Evolutionary conservation across 164 flowering plant species (phyloP).

Genomic region (Berberis thunbergii): DNA sequence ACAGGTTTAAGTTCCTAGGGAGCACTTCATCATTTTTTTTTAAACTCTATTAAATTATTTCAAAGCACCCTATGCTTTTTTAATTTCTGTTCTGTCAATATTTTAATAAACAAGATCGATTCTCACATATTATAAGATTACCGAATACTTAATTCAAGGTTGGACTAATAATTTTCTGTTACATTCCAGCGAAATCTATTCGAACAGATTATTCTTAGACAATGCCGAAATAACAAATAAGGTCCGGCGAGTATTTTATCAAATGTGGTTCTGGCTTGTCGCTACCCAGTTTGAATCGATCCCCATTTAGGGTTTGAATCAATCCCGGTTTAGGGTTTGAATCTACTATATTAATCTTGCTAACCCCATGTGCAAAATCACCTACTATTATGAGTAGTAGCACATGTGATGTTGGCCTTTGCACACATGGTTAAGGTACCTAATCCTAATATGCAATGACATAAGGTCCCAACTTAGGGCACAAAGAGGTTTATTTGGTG

Average conservation of each 20-base stretch:
- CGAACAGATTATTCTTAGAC: no score
- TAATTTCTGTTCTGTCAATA: no score
- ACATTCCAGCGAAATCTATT: no score
- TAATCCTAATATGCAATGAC: not conserved
- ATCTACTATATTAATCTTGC: not conserved
- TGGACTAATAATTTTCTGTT: not conserved
- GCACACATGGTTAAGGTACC: slow-evolving; percentile 5
- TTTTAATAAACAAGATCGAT: no score
- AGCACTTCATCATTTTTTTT: not conserved
- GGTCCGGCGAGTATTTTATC: no score
- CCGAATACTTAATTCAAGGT: not conserved
- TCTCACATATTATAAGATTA: not conserved
- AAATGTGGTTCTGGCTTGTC: no score
- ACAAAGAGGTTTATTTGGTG: no score
- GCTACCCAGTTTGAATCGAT: no score
- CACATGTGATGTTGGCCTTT: slow-evolving; percentile 1
- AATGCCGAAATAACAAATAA: no score
- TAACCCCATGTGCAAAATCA: slow-evolving; percentile 7
- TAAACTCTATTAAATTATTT: not conserved
- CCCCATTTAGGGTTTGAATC: no score
- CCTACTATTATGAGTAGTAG: slow-evolving; percentile 5
- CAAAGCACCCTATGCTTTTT: no score
- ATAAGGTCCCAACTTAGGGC: not conserved
- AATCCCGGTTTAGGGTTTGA: no score
- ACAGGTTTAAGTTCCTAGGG: not conserved